Evolutionary conservation across 2,329 filamentous ascomycete genomes (phyloP), one percentile per base, ranked within the genome.

Genomic region (Trichoderma sp.): DNA sequence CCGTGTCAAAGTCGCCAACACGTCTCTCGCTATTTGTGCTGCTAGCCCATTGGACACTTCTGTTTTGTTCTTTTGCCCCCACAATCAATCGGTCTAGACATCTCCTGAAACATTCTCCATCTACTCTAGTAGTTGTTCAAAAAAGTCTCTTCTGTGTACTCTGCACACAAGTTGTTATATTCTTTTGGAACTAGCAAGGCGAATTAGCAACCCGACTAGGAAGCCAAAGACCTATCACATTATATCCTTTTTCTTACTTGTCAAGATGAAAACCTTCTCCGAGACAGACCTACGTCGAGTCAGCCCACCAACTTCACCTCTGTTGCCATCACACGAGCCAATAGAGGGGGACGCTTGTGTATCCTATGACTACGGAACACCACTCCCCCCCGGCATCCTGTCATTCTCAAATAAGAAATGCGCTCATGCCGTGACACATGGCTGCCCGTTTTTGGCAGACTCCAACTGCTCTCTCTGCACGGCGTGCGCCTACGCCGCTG

Each of bases 401-500:
- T 70, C 66, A 14, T 58, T 72, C 14, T 74, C 76, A 8, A 77
- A 77, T 72, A 77, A 76, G 63, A 73, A 66, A 55, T 77, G 76
- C 61, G 75, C 74, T 18, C 76, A 77, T 55, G 65, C 70, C 13
- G 46, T 68, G 21, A 75, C 74, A 13, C 76, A 77, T 54, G 49
- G 71, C 16, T 77, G 76, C 61, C 74, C 74, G 4, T 74, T 71
- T 52, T 70, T 77, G 16, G 72, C 74, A 10, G 76, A 77, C 68
- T 77, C 75, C 56, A 76, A 75, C 46, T 69, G 70, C 13, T 69
- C 59, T 5, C 70, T 77, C 11, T 77, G 76, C 69, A 67, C 64
- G 18, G 70, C 72, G 18, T 77, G 76, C 65, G 69, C 75, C 18
- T 34, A 68, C 37, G 74, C 74, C 26, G 71, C 67, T 24, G 65